Evolutionary conservation across 768 basidiomycete genomes (phyloP), one percentile per base, ranked within the genome.

Genomic region (Phaeotremella skinneri): DNA sequence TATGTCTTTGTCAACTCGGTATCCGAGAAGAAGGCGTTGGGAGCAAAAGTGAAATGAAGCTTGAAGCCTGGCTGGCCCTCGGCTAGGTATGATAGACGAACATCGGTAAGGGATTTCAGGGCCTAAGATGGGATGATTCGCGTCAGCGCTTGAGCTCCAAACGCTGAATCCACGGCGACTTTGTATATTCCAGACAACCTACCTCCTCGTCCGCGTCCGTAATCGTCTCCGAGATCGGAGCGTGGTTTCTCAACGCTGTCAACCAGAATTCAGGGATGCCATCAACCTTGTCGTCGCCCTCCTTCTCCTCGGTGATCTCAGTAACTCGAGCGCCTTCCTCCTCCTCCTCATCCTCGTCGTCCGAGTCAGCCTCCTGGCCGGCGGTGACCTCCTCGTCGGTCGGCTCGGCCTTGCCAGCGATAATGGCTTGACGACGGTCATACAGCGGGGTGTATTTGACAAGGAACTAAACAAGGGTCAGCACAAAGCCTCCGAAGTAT

Each of bases 211-310:
- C 94, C 56, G 89, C 87, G 69, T 98, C 92, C 25, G 90, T 94
- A 81, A 98, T 90, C 74, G 92, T 81, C 20, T 93, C 91, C 42
- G 83, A 82, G 55, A 97, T 82, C 50, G 85, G 90, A 55, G 87
- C 78, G 77, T 98, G 92, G 79, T 96, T 98, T 65, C 89, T 85
- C 54, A 98, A 82, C 2, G 92, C 91, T 1, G 96, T 98, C 69
- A 96, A 85, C 94, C 94, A 99, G 83, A 99, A 99, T 70, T 94
- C 88, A 52, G 93, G 90, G 67, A 99, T 90, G 52, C 86, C 82
- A 72, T 78, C 77, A 56, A 73, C 49, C 26, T 76, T 59, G 34
- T 77, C 62, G 51, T 47, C 48, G 55, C 63, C 70, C 60, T 67
- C 67, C 47, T 78, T 59, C 59, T 74, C 57, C 32, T 76, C 74